These are phyloP conservation scores for Lactarius hengduanensis DNA, from an alignment of 768 basidiomycete genomes.

Conservation along the genomic window DNA sequence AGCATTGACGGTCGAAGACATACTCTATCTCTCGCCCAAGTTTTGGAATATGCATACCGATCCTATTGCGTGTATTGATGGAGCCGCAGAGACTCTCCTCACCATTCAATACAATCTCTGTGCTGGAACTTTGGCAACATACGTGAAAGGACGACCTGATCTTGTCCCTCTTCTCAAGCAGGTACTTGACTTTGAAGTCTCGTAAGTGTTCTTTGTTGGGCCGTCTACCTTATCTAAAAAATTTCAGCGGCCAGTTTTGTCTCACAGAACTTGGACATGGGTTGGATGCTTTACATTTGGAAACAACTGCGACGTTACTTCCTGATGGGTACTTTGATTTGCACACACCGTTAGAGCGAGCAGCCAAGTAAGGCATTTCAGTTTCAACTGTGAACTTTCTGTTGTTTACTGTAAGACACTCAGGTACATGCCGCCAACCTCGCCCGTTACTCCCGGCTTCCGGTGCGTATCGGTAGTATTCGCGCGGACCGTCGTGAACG, in stretches of 20 bases:
- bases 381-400: background rate
- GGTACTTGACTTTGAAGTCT: conserved; percentile 28
- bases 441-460: conserved; percentile 32
- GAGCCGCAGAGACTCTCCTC: conserved; percentile 35
- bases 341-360: conserved; percentile 37
- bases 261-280: conserved; percentile 48
- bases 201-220: conserved; percentile 1
- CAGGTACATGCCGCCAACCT: conserved; percentile 47
- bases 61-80: conserved; percentile 34
- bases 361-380: conserved; percentile 39
- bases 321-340: conserved; percentile 40
- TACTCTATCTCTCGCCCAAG: conserved; percentile 33
- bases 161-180: conserved; percentile 32
- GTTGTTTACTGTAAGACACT: background rate
- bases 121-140: conserved; percentile 39
- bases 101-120: conserved; percentile 41
- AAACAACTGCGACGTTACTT: conserved; percentile 43
- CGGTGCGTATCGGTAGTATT: conserved; percentile 42
- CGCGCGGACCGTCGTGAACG: conserved; percentile 39
- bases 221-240: background rate
- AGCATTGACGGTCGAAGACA: conserved; percentile 36
- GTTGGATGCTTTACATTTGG: conserved; percentile 42
- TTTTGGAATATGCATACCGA: conserved; percentile 41
- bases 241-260: conserved; percentile 41
- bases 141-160: conserved; percentile 30